A percentile compares a stretch with the other conserved stretches of the same genome.
phyloP scores from a whole-genome alignment of 1,284 basidiomycete species.

The Takashimella tepidaria region DNA sequence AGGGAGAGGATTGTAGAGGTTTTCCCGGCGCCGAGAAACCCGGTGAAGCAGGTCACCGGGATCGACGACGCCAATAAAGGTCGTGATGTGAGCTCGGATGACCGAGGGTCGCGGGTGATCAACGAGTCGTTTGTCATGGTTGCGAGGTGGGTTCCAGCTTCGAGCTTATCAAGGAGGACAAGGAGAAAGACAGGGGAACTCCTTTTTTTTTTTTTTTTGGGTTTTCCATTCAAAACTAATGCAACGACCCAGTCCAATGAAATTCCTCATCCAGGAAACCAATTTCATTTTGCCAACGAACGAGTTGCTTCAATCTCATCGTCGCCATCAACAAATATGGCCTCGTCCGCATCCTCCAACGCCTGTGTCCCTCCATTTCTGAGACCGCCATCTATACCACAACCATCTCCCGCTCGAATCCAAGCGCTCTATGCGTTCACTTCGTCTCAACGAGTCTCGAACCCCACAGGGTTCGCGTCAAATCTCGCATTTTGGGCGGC shows the following conservation, averaged over 20 bases:
- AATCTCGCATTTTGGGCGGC: conserved; percentile 83
- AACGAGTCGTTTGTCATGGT: conserved; percentile 1
- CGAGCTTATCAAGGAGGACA: background rate
- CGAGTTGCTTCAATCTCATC: too few species aligned
- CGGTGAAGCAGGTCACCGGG: conserved; percentile 79
- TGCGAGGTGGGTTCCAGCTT: background rate
- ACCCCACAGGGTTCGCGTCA: conserved; percentile 72
- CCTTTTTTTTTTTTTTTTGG: too few species aligned
- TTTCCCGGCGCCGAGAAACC: conserved; percentile 55
- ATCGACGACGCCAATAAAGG: too few species aligned
- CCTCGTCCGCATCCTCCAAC: background rate
- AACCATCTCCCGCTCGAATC: conserved; percentile 56
- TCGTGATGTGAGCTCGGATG: background rate
- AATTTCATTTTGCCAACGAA: too few species aligned
- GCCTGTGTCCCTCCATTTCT: conserved; percentile 24
- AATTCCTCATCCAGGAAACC: background rate
- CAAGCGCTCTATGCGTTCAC: conserved; percentile 85
- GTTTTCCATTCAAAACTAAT: too few species aligned
- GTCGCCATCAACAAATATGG: background rate
- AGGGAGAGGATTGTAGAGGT: conserved; percentile 70
- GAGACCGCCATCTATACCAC: conserved; percentile 16
- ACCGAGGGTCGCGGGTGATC: conserved; percentile 1
- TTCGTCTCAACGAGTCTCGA: conserved; percentile 72
- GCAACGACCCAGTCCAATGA: background rate
- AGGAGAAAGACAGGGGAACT: background rate